These are phyloP conservation scores for Geotrichum citri-aurantii DNA, from an alignment of 1,139 yeast species.

Conservation along the genomic window DNA sequence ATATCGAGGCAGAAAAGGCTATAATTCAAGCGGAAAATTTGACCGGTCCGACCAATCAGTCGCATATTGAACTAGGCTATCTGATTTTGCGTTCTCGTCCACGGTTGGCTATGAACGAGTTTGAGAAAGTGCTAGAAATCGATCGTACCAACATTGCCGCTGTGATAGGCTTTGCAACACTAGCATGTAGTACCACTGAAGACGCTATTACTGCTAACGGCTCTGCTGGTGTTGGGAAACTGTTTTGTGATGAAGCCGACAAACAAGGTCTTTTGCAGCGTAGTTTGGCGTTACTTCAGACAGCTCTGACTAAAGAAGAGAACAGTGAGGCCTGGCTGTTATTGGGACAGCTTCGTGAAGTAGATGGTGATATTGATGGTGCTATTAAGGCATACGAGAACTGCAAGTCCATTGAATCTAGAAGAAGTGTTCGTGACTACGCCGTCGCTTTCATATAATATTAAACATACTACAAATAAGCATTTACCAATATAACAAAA, in stretches of 20 bases:
- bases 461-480: not conserved
- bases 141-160: slow-evolving; percentile 50
- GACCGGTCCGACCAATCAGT: slow-evolving; percentile 46
- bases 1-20: slow-evolving; percentile 63
- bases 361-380: slow-evolving; percentile 49
- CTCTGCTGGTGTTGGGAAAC: not conserved
- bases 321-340: slow-evolving; percentile 64
- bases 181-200: slow-evolving; percentile 39
- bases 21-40: slow-evolving; percentile 62
- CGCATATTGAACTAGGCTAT: slow-evolving; percentile 52
- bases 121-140: slow-evolving; percentile 58
- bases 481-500: not conserved
- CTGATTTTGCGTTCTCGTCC: slow-evolving; percentile 37
- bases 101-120: slow-evolving; percentile 55
- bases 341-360: slow-evolving; percentile 59
- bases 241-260: slow-evolving; percentile 36
- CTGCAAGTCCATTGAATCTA: slow-evolving; percentile 62
- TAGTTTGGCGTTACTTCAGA: not conserved
- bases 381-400: slow-evolving; percentile 55
- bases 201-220: not conserved
- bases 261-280: slow-evolving; percentile 35
- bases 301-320: not conserved
- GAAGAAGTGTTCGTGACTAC: slow-evolving; percentile 50
- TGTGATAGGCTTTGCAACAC: slow-evolving; percentile 56
- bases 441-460: not conserved